Evolutionary conservation across 1,284 basidiomycete species (phyloP), one percentile per base, ranked within the genome.

Genomic region (Moesziomyces globuligerus): DNA sequence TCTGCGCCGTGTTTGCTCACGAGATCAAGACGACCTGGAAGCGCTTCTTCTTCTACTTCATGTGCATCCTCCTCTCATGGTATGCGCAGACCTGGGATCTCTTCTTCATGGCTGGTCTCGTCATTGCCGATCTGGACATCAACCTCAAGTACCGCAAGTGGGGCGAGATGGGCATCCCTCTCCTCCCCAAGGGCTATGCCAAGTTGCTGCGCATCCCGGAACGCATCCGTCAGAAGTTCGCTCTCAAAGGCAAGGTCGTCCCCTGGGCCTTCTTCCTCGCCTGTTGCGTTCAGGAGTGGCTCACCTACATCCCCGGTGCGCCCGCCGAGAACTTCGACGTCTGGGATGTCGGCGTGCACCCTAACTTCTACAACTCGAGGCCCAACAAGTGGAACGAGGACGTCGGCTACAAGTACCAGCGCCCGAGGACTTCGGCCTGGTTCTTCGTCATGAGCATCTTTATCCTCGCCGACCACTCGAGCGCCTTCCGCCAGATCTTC

Each of bases 31-130:
- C 67, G 34, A 45, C 56, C 17, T 62, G 52, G 53, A 78, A 78
- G 70, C 59, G 76, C 26, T 76, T 57, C 54, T 49, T 47, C 32
- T 78, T 76, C 59, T 78, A 78, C 65, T 36, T 45, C 13, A 25
- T 58, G 28, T 76, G 75, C 49, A 55, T 76, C 42, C 15, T 57
- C n/a, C 46, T 76, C 13, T 60, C 59, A 15, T 78, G 76, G 76
- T 78, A 74, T 43, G 72, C 72, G 11, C 60, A 73, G 62, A 68
- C 65, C 23, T 78, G 66, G 67, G 76, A 75, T 50, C 48, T 75
- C 45, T 78, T 73, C 59, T 76, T 78, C 56, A 75, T 78, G 58
- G 54, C 72, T 7, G 76, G 76, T 48, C 44, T 78, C 7, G 68
- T 75, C n/a, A 61, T 78, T 44, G 75, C 74, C 43, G 76, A 78